Evolutionary conservation across 768 basidiomycete genomes (phyloP).

Genomic region (Tephrocybe sp.): DNA sequence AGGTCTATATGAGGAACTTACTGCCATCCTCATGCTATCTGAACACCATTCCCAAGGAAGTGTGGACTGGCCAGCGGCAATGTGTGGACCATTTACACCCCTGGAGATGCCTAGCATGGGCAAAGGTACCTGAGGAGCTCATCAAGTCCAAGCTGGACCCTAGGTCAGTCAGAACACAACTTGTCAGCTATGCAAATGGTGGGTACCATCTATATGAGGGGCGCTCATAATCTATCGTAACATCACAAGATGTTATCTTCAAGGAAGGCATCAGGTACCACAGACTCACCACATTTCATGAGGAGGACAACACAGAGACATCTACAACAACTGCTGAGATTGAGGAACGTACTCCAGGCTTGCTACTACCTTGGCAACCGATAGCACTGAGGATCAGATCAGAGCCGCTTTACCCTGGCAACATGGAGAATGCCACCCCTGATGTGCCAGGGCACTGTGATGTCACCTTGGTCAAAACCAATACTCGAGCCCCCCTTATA

Average conservation of each 20-base stretch:
- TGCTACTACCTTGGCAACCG: too few relatives aligned
- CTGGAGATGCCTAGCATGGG: not conserved
- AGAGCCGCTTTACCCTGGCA: too few relatives aligned
- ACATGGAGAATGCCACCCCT: too few relatives aligned
- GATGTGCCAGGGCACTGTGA: too few relatives aligned
- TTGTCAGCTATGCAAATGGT: not conserved
- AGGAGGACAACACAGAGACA: not conserved
- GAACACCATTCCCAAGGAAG: slow-evolving; percentile 10
- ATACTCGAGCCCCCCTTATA: too few relatives aligned
- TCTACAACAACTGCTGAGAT: too few relatives aligned
- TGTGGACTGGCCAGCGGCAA: not conserved
- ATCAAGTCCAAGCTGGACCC: not conserved
- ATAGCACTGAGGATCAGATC: too few relatives aligned
- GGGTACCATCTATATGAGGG: not conserved
- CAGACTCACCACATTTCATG: not conserved
- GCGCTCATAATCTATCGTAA: not conserved
- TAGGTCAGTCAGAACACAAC: not conserved
- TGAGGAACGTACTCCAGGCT: too few relatives aligned
- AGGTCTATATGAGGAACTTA: not conserved
- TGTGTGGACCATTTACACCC: not conserved
- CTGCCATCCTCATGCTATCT: not conserved
- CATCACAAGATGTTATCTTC: not conserved
- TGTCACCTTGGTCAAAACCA: too few relatives aligned
- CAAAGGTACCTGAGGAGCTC: not conserved
- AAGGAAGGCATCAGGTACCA: not conserved